These are phyloP conservation scores for Mycoemilia scoparia DNA, from an alignment of 192 early-diverging fungal species.

Conservation along the genomic window DNA sequence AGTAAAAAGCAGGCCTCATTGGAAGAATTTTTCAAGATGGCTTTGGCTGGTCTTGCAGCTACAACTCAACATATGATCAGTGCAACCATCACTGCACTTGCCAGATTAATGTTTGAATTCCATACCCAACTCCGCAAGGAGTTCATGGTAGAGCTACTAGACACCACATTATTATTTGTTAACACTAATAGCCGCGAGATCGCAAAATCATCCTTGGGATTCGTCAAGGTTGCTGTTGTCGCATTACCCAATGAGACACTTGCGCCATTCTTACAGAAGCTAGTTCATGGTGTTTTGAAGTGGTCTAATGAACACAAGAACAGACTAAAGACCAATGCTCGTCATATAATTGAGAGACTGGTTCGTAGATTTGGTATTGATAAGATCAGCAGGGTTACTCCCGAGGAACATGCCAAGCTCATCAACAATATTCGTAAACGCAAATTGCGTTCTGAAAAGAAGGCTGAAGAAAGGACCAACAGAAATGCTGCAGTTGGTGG, in stretches of 20 bases:
- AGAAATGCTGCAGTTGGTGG: conserved; percentile 17
- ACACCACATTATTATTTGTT: conserved; percentile 66
- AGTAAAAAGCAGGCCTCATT: conserved; percentile 34
- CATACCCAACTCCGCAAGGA: conserved; percentile 40
- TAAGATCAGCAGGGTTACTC: conserved; percentile 54
- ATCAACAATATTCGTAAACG: conserved; percentile 85
- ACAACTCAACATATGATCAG: conserved; percentile 79
- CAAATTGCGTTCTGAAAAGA: conserved; percentile 67
- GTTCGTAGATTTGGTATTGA: conserved; percentile 67
- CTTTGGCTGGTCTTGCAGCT: conserved; percentile 85
- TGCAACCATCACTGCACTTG: conserved; percentile 69
- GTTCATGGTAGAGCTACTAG: conserved; percentile 54
- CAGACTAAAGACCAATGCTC: conserved; percentile 77
- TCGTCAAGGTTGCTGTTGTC: conserved; percentile 81
- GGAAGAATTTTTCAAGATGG: conserved; percentile 82
- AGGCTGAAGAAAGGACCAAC: conserved; percentile 23
- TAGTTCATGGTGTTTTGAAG: conserved; percentile 55
- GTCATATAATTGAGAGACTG: conserved; percentile 84
- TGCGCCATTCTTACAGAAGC: conserved; percentile 45
- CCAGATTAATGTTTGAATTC: conserved; percentile 88
- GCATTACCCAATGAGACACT: conserved; percentile 53
- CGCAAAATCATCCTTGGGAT: conserved; percentile 75
- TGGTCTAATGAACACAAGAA: conserved; percentile 76
- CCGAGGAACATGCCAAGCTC: conserved; percentile 75
- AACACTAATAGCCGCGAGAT: conserved; percentile 72